These are phyloP conservation scores for Singerocomus inundabilis DNA, from an alignment of 1,284 basidiomycete species.

Conservation along the genomic window DNA sequence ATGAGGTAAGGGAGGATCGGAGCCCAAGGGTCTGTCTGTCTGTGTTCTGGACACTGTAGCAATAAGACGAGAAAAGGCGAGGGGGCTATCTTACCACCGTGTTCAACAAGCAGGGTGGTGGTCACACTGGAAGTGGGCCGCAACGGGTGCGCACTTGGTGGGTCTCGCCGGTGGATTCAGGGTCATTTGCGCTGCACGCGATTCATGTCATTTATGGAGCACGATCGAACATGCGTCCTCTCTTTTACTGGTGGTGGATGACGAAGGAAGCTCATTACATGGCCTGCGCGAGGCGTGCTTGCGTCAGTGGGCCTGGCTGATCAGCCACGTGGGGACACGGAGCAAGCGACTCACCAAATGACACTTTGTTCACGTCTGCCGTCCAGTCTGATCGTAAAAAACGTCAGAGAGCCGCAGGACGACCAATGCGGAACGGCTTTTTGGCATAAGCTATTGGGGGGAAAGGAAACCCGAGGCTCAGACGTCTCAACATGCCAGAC, in stretches of 20 bases:
- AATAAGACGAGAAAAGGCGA: not conserved
- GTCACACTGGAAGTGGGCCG: conserved; percentile 56
- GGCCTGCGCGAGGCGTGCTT: conserved; percentile 34
- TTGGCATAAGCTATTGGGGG: conserved; percentile 61
- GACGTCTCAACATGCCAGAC: too few species aligned
- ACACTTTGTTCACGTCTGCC: conserved; percentile 55
- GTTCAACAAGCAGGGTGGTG: conserved; percentile 65
- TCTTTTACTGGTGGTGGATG: conserved; percentile 2
- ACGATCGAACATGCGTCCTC: conserved; percentile 7
- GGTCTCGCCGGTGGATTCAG: conserved; percentile 73
- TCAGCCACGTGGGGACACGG: not conserved
- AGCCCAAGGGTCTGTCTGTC: too few species aligned
- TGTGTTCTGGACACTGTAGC: too few species aligned
- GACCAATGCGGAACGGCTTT: conserved; percentile 59
- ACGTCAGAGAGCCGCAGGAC: conserved; percentile 74
- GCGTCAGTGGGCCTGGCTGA: not conserved
- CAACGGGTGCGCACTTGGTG: conserved; percentile 40
- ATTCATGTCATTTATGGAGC: conserved; percentile 70
- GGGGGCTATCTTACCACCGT: conserved; percentile 35
- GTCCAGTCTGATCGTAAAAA: conserved; percentile 39
- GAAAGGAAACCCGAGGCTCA: not conserved
- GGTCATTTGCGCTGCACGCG: conserved; percentile 79
- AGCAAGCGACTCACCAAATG: conserved; percentile 49
- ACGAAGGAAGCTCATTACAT: conserved; percentile 34
- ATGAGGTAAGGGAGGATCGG: too few species aligned